phyloP scores from a whole-genome alignment of 169 alveolate species.

The Plasmodium reichenowi region DNA sequence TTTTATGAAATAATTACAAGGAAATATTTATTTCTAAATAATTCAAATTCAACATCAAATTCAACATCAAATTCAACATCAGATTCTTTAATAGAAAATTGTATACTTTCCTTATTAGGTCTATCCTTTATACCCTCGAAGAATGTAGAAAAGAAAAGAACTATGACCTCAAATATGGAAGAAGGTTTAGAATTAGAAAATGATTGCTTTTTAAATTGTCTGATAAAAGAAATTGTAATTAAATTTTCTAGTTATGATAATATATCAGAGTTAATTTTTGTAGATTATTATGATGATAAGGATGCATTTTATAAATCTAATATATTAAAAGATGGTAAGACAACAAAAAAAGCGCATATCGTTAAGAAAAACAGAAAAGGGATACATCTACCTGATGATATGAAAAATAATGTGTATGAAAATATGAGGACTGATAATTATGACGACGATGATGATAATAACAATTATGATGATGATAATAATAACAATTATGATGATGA shows the following conservation, averaged over 20 bases:
- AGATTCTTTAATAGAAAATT: constrained; percentile 66
- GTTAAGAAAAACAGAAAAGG: neutral
- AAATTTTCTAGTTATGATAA: constrained; percentile 35
- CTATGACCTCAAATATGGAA: constrained; percentile 14
- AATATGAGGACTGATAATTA: neutral
- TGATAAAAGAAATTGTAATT: constrained; percentile 32
- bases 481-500: neutral
- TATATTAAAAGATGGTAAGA: neutral
- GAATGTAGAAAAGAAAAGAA: constrained; percentile 27
- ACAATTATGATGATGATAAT: neutral
- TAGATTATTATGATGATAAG: constrained; percentile 5
- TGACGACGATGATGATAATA: neutral
- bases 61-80: neutral
- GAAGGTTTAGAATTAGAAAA: constrained; percentile 66
- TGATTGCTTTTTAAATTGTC: constrained; percentile 16
- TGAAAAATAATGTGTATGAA: neutral
- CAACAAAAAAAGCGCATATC: no score
- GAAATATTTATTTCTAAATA: constrained; percentile 46
- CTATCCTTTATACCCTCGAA: constrained; percentile 52
- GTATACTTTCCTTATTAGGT: constrained; percentile 44
- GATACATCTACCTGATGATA: neutral
- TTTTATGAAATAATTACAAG: constrained; percentile 67
- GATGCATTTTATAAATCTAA: neutral
- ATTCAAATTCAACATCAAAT: neutral
- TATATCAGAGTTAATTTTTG: constrained; percentile 20